Percentiles rank a stretch among this genome's conserved stretches.
These are phyloP conservation scores for Trifolium dubium DNA, from an alignment of 306 rosid genomes.

Conservation along the genomic window DNA sequence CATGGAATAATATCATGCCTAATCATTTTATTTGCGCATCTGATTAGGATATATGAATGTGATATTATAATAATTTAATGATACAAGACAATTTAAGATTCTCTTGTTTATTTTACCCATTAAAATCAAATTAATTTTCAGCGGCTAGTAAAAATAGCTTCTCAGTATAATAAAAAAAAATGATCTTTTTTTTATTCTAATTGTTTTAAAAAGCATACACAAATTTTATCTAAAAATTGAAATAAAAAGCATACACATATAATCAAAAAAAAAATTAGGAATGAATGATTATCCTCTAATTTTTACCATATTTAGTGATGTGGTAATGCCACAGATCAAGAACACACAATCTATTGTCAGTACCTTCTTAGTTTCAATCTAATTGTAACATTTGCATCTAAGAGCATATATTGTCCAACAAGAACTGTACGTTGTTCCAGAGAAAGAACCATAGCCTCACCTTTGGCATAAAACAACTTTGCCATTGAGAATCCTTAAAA, in stretches of 20 bases:
- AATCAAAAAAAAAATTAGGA: slow-evolving; percentile 1
- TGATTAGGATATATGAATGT: background rate
- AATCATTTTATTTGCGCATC: background rate
- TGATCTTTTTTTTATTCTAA: no score
- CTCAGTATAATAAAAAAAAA: no score
- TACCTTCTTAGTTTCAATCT: background rate
- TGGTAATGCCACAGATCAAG: slow-evolving; percentile 9
- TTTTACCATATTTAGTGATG: slow-evolving; percentile 17
- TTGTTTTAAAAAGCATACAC: no score
- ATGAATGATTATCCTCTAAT: slow-evolving; percentile 10
- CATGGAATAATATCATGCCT: background rate
- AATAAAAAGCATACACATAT: no score
- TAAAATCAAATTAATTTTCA: no score
- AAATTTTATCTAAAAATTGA: no score
- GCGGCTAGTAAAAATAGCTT: no score
- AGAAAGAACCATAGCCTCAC: slow-evolving; percentile 14
- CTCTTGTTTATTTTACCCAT: no score
- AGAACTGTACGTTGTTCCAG: background rate
- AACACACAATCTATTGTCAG: slow-evolving; percentile 13
- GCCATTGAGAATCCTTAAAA: background rate
- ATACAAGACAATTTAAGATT: background rate
- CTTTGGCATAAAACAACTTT: slow-evolving; percentile 18
- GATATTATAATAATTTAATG: background rate
- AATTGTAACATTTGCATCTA: slow-evolving; percentile 15
- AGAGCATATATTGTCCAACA: slow-evolving; percentile 7